phyloP scores from a whole-genome alignment of 2,329 filamentous ascomycete genomes.

The Cercospora berteroae region DNA sequence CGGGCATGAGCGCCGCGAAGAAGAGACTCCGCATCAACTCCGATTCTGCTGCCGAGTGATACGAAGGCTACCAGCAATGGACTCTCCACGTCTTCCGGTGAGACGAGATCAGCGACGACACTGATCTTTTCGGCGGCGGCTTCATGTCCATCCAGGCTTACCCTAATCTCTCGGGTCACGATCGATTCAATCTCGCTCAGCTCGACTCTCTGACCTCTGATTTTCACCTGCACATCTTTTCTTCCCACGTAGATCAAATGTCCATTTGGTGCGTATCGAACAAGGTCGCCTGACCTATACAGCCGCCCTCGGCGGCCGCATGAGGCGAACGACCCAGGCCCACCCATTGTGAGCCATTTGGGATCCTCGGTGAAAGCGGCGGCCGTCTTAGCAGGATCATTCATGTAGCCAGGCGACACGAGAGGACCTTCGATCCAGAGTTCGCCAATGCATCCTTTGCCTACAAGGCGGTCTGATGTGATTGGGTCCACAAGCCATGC shows the following conservation, averaged over 20 bases:
- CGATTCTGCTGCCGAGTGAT: background rate
- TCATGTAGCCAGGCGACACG: constrained; percentile 44
- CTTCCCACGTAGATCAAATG: constrained; percentile 25
- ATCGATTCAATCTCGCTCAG: constrained; percentile 64
- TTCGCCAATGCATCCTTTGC: constrained; percentile 48
- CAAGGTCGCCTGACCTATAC: constrained; percentile 28
- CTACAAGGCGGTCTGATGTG: constrained; percentile 25
- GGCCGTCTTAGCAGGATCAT: constrained; percentile 25
- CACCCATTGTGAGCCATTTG: constrained; percentile 11
- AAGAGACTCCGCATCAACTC: background rate
- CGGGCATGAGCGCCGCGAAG: background rate
- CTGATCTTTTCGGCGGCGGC: background rate
- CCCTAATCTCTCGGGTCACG: background rate
- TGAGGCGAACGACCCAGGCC: constrained; percentile 38
- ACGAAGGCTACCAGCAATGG: background rate
- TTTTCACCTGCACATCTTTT: constrained; percentile 73
- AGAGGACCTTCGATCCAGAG: constrained; percentile 46
- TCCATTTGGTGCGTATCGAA: constrained; percentile 39
- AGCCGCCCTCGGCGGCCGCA: background rate
- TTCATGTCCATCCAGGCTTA: background rate
- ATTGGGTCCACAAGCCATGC: constrained; percentile 13
- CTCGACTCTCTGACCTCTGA: constrained; percentile 74
- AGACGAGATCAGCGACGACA: background rate
- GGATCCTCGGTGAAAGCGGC: constrained; percentile 32
- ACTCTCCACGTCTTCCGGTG: background rate